phyloP scores from a whole-genome alignment of 2,329 filamentous ascomycete genomes.

The Fusarium zealandicum region DNA sequence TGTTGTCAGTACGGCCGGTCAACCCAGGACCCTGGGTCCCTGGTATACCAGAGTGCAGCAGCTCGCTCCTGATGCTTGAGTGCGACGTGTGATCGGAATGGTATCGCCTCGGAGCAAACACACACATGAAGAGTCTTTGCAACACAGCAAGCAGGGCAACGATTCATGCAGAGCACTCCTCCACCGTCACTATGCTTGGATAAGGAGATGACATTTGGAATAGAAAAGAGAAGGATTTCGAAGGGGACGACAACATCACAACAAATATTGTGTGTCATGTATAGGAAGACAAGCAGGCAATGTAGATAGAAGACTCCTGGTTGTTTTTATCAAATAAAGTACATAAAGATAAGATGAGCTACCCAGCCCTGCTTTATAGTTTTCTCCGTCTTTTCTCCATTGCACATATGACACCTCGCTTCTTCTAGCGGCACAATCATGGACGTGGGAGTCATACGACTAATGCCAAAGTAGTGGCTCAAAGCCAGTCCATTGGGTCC shows the following conservation, averaged over 20 bases:
- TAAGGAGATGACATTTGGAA: constrained; percentile 30
- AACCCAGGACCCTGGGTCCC: constrained; percentile 18
- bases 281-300: constrained; percentile 27
- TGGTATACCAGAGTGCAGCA: constrained; percentile 9
- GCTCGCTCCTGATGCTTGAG: constrained; percentile 10
- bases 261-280: constrained; percentile 15
- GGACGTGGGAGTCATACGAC: constrained; percentile 36
- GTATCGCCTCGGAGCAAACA: constrained; percentile 29
- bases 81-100: constrained; percentile 9
- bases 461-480: constrained; percentile 29
- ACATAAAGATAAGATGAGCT: constrained; percentile 40
- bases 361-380: constrained; percentile 41
- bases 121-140: constrained; percentile 25
- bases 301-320: constrained; percentile 40
- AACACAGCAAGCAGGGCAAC: constrained; percentile 27
- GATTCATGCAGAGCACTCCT: constrained; percentile 34
- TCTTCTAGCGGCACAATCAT: constrained; percentile 26
- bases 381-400: constrained; percentile 30
- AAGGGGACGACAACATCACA: constrained; percentile 25
- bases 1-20: constrained; percentile 21
- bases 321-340: constrained; percentile 28
- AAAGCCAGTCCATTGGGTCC: constrained; percentile 38
- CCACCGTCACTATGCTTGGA: constrained; percentile 29
- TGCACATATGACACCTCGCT: constrained; percentile 7
- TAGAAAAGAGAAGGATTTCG: constrained; percentile 30